Base-by-base conservation (phyloP, 345 rosid species). In the Bruguiera parviflora region DNA sequence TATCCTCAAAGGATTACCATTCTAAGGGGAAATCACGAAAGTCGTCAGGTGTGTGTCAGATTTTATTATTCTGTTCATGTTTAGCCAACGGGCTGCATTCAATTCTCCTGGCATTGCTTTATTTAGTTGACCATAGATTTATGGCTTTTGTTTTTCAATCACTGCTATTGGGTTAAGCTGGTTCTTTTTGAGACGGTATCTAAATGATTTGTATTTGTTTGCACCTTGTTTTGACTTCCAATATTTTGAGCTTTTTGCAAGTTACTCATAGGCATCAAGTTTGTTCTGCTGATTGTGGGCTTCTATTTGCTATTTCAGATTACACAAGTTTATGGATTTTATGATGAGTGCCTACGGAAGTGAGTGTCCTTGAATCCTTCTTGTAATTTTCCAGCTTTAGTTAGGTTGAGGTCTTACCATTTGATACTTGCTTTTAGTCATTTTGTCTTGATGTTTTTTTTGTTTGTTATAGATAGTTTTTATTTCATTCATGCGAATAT, bases 281-380 rank as follows among this genome's bases (percentile, higher is more conserved):
- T 28, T 15, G 31, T 66, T 71, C 33, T 75, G 63, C 59, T 55
- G 22, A 70, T 62, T 53, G 49, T 67, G 28, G 33, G n/a, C 46
- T 71, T 49, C 37, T 77, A 13, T 75, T 67, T 75, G 28, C 31
- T 47, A 63, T 64, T 79, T 86, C 96, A 94, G 98, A 92, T 94
- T 67, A 94, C 98, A 77, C 97, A 91, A 80, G 98, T 94, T 73
- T 91, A 94, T 91, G 98, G 98, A 43, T 94, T 94, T 79, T 94
- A 94, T 82, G 98, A 91, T 76, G 98, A 94, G 75, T 94, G 98
- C 82, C 87, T 94, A 71, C 80, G 98, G 81, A 94, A 94, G 98
- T 94, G 81, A 91, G 98, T 86, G 76, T 72, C 78, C 72, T 65
- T 65, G 70, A 63, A 20, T 49, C 33, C 63, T 68, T 58, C 43